phyloP scores from a whole-genome alignment of 805 yeast species.

The Wickerhamiella azyma region DNA sequence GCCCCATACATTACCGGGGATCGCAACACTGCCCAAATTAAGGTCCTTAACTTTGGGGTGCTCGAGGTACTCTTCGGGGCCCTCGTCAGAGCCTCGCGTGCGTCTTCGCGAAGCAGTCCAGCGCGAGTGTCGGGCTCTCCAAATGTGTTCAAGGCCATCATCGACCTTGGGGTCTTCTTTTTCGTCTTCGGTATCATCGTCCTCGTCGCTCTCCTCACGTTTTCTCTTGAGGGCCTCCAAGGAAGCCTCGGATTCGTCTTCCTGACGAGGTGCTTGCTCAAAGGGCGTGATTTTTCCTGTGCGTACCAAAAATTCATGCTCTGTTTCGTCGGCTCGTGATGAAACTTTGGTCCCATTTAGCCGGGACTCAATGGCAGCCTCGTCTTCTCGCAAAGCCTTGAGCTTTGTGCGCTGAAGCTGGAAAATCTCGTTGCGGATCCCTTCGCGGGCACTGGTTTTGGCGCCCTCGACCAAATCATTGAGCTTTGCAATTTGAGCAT shows the following conservation, averaged over 20 bases:
- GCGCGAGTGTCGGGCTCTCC: background rate
- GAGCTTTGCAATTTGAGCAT: slow-evolving; percentile 34
- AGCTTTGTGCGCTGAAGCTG: slow-evolving; percentile 39
- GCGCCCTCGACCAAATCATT: slow-evolving; percentile 37
- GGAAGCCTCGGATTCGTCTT: slow-evolving; percentile 33
- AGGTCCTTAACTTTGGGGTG: slow-evolving; percentile 44
- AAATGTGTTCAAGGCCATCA: slow-evolving; percentile 4
- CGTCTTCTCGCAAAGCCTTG: slow-evolving; percentile 41
- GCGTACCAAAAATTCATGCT: slow-evolving; percentile 65
- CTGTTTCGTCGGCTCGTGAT: slow-evolving; percentile 53
- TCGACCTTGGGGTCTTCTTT: slow-evolving; percentile 6
- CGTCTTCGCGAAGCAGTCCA: slow-evolving; percentile 10
- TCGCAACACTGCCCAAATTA: slow-evolving; percentile 29
- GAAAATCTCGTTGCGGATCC: slow-evolving; percentile 39
- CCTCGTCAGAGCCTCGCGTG: slow-evolving; percentile 8
- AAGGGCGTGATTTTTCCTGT: slow-evolving; percentile 93
- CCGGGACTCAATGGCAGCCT: slow-evolving; percentile 44
- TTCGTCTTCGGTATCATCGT: slow-evolving; percentile 16
- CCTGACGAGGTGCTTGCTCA: slow-evolving; percentile 37
- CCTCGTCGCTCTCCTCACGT: slow-evolving; percentile 12
- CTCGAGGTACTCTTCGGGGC: slow-evolving; percentile 30
- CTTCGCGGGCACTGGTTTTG: slow-evolving; percentile 50
- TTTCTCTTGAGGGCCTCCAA: slow-evolving; percentile 25
- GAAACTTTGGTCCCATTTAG: slow-evolving; percentile 23
- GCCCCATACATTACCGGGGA: slow-evolving; percentile 87